Base-by-base conservation (phyloP, 495 filamentous ascomycete genomes). In the Penicillium ucsense region DNA sequence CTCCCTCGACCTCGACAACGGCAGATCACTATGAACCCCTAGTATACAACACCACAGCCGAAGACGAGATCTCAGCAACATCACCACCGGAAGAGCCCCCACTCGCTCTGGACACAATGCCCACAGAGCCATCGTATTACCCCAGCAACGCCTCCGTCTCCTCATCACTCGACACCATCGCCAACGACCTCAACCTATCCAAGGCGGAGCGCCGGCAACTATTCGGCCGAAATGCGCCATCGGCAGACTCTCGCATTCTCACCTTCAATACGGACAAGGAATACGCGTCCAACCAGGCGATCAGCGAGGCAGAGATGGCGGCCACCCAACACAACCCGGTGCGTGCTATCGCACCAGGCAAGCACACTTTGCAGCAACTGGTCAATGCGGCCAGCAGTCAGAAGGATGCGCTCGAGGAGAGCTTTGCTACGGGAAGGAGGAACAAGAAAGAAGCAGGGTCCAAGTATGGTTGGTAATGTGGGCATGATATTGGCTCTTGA, bases 231-330 rank as follows among this genome's bases (percentile, higher is more conserved):
- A 63, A 70, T 46, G 62, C 56, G 3, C 60, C 54, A 38, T 46
- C 61, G 7, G 56, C 57, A n/a, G 52, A 66, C 35, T 65, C 66
- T 5, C 74, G 67, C 27, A 70, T 94, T 6, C 66, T 87, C 40
- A 84, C 80, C 48, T 94, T 96, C 80, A 85, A 90, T 65, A 91
- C 85, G 35, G 88, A 89, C 61, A 62, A 66, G 43, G 89, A 96
- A 64, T 96, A 96, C 67, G 79, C 73, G 10, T 76, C 82, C 46
- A 96, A 96, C 64, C 83, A 91, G 64, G 70, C 68, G 41, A 36
- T 66, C 45, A 53, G 60, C 6, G 55, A 64, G 37, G 66, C 70
- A 8, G 66, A 74, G 28, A 64, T 92, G 32, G 81, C 89, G 3
- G 79, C 82, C 9, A 62, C 77, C 8, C 79, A 80, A 47, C 87